Evolutionary conservation across 768 basidiomycete genomes (phyloP), one percentile per base, ranked within the genome.

Genomic region (Mycena amicta): DNA sequence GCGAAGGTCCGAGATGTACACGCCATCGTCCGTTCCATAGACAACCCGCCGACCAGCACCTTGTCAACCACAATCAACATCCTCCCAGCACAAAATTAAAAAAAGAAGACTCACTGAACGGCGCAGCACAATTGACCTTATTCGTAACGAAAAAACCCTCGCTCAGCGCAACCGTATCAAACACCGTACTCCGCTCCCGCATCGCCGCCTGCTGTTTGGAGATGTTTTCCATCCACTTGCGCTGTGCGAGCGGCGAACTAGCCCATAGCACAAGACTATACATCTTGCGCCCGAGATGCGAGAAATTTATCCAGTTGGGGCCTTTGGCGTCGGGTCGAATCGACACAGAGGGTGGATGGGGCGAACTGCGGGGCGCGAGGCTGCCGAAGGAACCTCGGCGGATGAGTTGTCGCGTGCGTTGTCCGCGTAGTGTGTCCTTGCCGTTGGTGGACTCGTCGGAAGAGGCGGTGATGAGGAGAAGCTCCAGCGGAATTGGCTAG

Each of bases 21-120:
- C 90, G 25, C 97, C 97, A 63, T 98, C 95, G 67, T 95, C 92
- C 3, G 96, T 96, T n/a, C 96, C 97, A 72, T 95, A 98, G 8
- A 92, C 95, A 65, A 97, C 87, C 55, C 88, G 83, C 66, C 89
- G 78, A 13, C 94, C 96, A 55, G 83, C 84, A 67, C 83, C 95
- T 97, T 71, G n/a, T n/a, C n/a, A n/a, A n/a, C n/a, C n/a, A n/a
- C n/a, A n/a, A n/a, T n/a, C n/a, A n/a, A n/a, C n/a, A n/a, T n/a
- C n/a, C n/a, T n/a, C n/a, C n/a, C n/a, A n/a, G 43, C 22, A 54
- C 25, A 11, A 62, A 31, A 28, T 46, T 3, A 20, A 51, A 26
- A 27, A 55, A 26, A 53, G 55, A 54, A 58, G 31, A 87, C 94
- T 77, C 68, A 98, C 96, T 84, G 61, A 80, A 87, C 16, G 86